Conservation (phyloP, 305 asterid species). For the Fraxinus nigra region DNA sequence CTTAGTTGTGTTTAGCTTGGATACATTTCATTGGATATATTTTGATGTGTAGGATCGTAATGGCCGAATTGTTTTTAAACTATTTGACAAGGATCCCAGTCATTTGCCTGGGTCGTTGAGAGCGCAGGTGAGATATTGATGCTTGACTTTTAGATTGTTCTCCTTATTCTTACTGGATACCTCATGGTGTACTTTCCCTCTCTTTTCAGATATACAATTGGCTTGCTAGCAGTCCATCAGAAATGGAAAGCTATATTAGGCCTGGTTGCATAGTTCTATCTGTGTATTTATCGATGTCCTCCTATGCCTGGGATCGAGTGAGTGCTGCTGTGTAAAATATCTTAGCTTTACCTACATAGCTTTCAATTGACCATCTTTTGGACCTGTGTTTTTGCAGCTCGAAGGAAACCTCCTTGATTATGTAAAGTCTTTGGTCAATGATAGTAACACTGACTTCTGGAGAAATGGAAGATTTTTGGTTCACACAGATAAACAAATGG, state of each 20-base stretch:
- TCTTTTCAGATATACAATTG: conserved; percentile 62
- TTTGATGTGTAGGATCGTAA: conserved; percentile 60
- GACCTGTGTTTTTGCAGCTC: conserved; percentile 47
- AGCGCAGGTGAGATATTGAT: conserved; percentile 49
- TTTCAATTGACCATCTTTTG: conserved; percentile 21
- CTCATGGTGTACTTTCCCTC: not conserved
- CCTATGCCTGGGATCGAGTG: conserved; percentile 69
- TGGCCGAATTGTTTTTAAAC: conserved; percentile 72
- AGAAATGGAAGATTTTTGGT: conserved; percentile 62
- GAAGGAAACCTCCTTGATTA: conserved; percentile 54
- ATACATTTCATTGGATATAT: not conserved
- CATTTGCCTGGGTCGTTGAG: conserved; percentile 76
- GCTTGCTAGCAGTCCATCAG: conserved; percentile 82
- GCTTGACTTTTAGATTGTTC: conserved; percentile 7
- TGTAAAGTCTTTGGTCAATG: conserved; percentile 50
- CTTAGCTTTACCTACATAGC: conserved; percentile 1
- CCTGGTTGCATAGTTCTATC: conserved; percentile 85
- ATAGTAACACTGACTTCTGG: conserved; percentile 64
- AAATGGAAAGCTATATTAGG: conserved; percentile 85
- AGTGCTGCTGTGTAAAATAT: conserved; percentile 33
- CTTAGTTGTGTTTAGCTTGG: not conserved
- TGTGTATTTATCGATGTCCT: conserved; percentile 69
- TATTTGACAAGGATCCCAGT: conserved; percentile 90
- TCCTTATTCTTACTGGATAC: conserved; percentile 12
- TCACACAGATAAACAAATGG: conserved; percentile 59